Evolutionary conservation across 768 basidiomycete species (phyloP).

Genomic region (Chalciporus sphaerocephalus): DNA sequence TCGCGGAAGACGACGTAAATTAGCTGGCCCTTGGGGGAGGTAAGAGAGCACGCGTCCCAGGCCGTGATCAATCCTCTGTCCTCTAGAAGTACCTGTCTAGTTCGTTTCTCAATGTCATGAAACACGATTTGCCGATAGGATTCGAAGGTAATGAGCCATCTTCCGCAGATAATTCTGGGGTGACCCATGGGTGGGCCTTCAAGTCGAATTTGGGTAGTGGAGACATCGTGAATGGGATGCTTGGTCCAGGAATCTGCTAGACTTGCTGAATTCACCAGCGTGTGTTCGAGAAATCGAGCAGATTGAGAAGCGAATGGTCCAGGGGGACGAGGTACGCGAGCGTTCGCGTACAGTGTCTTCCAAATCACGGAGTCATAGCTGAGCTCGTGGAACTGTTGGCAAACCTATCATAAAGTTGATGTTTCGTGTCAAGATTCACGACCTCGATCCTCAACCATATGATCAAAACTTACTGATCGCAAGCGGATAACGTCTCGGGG

Average conservation of each 20-base stretch:
- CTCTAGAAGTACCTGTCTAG: conserved; percentile 4
- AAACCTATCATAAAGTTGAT: conserved; percentile 1
- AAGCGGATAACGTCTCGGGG: background rate
- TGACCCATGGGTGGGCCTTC: background rate
- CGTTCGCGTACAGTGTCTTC: conserved; percentile 5
- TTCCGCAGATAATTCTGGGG: conserved; percentile 4
- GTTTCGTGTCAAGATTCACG: background rate
- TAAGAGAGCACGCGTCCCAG: conserved; percentile 3
- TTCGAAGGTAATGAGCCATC: conserved; percentile 6
- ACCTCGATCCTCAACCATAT: background rate
- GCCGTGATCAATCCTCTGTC: background rate
- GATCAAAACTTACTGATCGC: background rate
- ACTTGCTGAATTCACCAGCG: conserved; percentile 2
- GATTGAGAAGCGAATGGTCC: conserved; percentile 10
- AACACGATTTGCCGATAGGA: background rate
- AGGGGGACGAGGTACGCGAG: conserved; percentile 2
- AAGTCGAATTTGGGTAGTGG: background rate
- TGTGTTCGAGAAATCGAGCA: conserved; percentile 5
- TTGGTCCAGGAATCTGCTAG: conserved; percentile 6
- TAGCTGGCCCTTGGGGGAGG: background rate
- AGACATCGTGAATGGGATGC: conserved; percentile 3
- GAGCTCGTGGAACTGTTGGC: conserved; percentile 3
- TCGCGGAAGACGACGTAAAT: background rate
- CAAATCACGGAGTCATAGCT: conserved; percentile 2
- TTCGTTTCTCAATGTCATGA: background rate